These are phyloP conservation scores for Pleurotus salmoneostramineus DNA, from an alignment of 768 basidiomycete species.

Conservation along the genomic window DNA sequence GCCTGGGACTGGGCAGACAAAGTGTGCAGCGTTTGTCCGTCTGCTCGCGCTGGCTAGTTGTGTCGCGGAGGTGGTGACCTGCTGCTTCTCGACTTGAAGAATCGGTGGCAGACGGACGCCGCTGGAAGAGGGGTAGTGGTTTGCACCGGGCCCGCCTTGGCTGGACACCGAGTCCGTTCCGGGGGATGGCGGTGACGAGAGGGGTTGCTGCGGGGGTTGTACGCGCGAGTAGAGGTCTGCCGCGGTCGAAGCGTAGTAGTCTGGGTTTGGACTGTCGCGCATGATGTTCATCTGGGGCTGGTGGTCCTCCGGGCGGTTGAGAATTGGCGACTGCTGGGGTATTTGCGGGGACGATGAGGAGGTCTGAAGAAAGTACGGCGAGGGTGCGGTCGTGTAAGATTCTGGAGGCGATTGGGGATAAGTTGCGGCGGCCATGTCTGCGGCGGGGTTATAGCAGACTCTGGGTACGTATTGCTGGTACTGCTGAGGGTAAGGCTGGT, in stretches of 20 bases:
- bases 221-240: conserved; percentile 45
- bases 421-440: conserved; percentile 16
- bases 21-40: conserved; percentile 86
- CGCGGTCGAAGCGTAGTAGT: conserved; percentile 48
- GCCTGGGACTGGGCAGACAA: conserved; percentile 90
- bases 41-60: conserved; percentile 89
- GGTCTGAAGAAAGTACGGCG: conserved; percentile 35
- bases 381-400: conserved; percentile 31
- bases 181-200: conserved; percentile 26
- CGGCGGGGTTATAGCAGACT: not conserved
- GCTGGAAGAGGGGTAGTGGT: conserved; percentile 50
- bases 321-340: conserved; percentile 34
- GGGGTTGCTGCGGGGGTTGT: conserved; percentile 22
- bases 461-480: too few species aligned
- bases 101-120: conserved; percentile 73
- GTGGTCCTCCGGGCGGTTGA: conserved; percentile 15
- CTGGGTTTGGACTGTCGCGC: conserved; percentile 33
- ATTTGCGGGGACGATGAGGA: conserved; percentile 34
- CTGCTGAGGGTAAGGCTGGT: too few species aligned
- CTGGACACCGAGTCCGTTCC: conserved; percentile 23
- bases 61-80: conserved; percentile 92
- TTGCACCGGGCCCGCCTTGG: conserved; percentile 38
- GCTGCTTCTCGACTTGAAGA: conserved; percentile 88
- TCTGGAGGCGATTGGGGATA: conserved; percentile 28
- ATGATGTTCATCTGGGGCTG: not conserved